Base-by-base conservation (phyloP, 73 alveolate species). In the Paramecium pentaurelia region DNA sequence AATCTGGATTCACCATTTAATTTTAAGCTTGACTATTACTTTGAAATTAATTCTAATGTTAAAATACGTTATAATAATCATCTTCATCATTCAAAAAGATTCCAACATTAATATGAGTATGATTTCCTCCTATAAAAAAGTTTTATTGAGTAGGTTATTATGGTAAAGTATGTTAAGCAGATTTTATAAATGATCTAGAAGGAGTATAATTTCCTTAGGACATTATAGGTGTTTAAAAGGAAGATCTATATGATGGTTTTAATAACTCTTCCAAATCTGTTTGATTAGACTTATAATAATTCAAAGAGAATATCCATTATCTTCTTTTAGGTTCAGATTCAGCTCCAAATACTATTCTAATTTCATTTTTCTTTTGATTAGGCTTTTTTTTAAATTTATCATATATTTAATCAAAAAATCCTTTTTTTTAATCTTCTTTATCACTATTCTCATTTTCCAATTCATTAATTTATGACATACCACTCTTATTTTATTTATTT, bases 241-340 rank as follows among this genome's bases (percentile, higher is more conserved):
- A 80, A 0, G 91, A 80, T 28, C 91, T 16, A 27, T 45, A 42
- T 8, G 91, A 80, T 9, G 71, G 73, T 47, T 47, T 80, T 32
- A 80, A 28, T 40, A 80, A 36, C 12, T 80, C 91, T 45, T 44
- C 91, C 16, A 80, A 80, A 47, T 80, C 91, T 0, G 91, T 45
- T 14, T 40, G 45, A 49, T 49, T 45, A 45, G 77, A 42, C 27
- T 49, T 42, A 80, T 80, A 80, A 36, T 80, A 80, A 36, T 80
- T 80, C 22, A 80, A 25, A 9, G 91, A 80, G 18, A 80, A 80
- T 32, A 80, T 80, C 91, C 91, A 80, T 27, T 80, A 80, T 47
- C 91, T 80, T 80, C 91, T 40, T 44, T 80, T 80, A 4, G 91
- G 91, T 47, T 80, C 91, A 27, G 91, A 80, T 80, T 80, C 91